Evolutionary conservation across 2,329 filamentous ascomycete genomes (phyloP).

Genomic region (Phialocephala subalpina): DNA sequence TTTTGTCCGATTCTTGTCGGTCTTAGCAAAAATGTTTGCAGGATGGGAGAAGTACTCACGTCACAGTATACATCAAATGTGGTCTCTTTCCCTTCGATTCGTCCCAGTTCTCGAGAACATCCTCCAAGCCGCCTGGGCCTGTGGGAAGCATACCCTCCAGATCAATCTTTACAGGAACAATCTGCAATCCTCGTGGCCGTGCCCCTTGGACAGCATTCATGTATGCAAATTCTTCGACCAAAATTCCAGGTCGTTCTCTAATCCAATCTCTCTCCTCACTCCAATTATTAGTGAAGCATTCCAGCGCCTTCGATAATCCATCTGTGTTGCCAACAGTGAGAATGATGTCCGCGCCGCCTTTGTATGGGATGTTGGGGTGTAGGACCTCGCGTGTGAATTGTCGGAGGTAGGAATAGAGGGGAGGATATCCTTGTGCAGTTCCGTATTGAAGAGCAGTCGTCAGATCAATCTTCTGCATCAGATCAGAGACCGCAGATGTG

Average conservation of each 20-base stretch:
- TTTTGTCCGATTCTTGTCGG: slow-evolving; percentile 80
- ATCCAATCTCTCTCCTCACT: slow-evolving; percentile 71
- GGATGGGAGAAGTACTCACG: slow-evolving; percentile 61
- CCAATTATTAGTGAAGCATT: slow-evolving; percentile 81
- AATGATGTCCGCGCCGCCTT: slow-evolving; percentile 77
- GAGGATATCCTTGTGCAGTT: slow-evolving; percentile 80
- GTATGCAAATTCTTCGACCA: slow-evolving; percentile 85
- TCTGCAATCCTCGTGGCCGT: slow-evolving; percentile 66
- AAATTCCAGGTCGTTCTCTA: slow-evolving; percentile 74
- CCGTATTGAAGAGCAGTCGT: slow-evolving; percentile 88
- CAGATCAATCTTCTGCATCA: slow-evolving; percentile 78
- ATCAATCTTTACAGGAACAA: slow-evolving; percentile 79
- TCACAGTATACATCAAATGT: slow-evolving; percentile 89
- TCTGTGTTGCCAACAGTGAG: slow-evolving; percentile 86
- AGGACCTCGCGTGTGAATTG: slow-evolving; percentile 80
- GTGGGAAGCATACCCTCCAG: slow-evolving; percentile 78
- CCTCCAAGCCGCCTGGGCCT: slow-evolving; percentile 76
- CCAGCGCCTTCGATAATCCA: slow-evolving; percentile 80
- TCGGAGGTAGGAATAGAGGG: slow-evolving; percentile 79
- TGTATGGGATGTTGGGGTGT: slow-evolving; percentile 84
- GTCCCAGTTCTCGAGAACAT: slow-evolving; percentile 87
- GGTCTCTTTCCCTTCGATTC: slow-evolving; percentile 75
- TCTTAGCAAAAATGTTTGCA: slow-evolving; percentile 27
- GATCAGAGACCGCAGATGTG: slow-evolving; percentile 63
- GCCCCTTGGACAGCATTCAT: slow-evolving; percentile 76